phyloP scores from a whole-genome alignment of 306 rosid genomes.

The Glycine tomentella region DNA sequence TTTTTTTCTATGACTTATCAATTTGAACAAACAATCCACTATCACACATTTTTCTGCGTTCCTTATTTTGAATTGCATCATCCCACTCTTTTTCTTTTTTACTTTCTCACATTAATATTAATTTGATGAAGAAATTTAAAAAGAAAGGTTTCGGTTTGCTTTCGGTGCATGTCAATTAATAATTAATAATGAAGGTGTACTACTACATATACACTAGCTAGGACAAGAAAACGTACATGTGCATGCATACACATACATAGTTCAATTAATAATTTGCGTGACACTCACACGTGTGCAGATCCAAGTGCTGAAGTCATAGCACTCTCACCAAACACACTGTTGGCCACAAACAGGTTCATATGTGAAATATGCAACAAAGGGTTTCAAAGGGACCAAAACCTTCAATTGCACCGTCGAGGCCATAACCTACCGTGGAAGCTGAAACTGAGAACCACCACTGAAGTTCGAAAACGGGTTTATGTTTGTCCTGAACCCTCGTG shows the following conservation, averaged over 20 bases:
- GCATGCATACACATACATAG: background rate
- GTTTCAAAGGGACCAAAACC: slow-evolving; percentile 83
- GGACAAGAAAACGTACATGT: background rate
- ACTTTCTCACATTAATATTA: background rate
- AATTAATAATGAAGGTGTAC: background rate
- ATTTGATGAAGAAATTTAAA: background rate
- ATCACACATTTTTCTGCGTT: background rate
- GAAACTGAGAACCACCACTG: slow-evolving; percentile 57
- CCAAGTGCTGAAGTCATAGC: slow-evolving; percentile 82
- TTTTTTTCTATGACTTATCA: background rate
- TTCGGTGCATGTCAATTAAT: slow-evolving; percentile 29
- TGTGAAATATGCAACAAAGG: slow-evolving; percentile 89
- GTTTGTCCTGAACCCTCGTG: slow-evolving; percentile 76
- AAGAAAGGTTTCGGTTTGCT: background rate
- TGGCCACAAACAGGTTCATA: slow-evolving; percentile 72
- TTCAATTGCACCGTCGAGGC: slow-evolving; percentile 79
- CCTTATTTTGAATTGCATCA: background rate
- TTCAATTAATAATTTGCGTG: background rate
- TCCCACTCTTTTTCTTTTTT: background rate
- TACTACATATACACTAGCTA: background rate
- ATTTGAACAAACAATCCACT: slow-evolving; percentile 15
- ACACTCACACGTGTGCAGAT: slow-evolving; percentile 44
- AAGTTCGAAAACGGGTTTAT: slow-evolving; percentile 63
- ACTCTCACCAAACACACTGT: slow-evolving; percentile 66
- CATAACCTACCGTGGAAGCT: slow-evolving; percentile 92